Conservation (phyloP, 2,329 filamentous ascomycete genomes). For the Beauveria caledonica region DNA sequence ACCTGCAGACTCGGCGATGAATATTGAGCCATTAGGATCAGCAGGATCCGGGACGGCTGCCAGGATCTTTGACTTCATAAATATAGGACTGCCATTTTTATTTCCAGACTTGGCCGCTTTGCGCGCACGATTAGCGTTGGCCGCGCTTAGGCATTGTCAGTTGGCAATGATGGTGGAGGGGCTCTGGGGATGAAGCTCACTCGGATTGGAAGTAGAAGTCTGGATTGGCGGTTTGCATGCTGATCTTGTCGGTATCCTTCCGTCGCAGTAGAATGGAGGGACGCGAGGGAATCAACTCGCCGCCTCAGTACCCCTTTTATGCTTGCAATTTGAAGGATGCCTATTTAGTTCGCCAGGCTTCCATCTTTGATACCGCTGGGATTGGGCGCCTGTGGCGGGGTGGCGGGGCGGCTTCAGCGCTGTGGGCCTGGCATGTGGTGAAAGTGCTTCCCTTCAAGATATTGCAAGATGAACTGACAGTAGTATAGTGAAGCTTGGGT, state of each 20-base stretch:
- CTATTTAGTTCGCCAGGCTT: constrained; percentile 9
- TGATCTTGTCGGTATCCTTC: not conserved
- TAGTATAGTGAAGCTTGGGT: too few relatives aligned
- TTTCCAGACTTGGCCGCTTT: constrained; percentile 67
- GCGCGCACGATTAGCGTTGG: constrained; percentile 41
- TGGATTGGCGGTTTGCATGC: constrained; percentile 57
- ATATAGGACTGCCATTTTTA: constrained; percentile 72
- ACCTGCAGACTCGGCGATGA: constrained; percentile 82
- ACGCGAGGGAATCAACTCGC: not conserved
- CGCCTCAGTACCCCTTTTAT: not conserved
- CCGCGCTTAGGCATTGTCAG: constrained; percentile 31
- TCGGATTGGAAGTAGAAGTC: constrained; percentile 90
- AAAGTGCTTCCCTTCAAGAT: too few relatives aligned
- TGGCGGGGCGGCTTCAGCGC: not conserved
- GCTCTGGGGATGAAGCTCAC: constrained; percentile 40
- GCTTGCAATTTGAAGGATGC: not conserved
- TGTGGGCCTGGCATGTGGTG: not conserved
- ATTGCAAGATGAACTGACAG: too few relatives aligned
- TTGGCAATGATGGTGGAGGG: constrained; percentile 23
- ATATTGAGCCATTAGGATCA: constrained; percentile 50
- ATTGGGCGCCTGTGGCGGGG: constrained; percentile 6
- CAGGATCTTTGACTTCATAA: constrained; percentile 77
- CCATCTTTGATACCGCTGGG: not conserved
- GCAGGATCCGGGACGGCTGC: constrained; percentile 62
- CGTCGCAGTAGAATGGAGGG: not conserved